These are phyloP conservation scores for Trichophyton rubrum DNA, from an alignment of 2,329 filamentous ascomycete genomes.

Conservation along the genomic window DNA sequence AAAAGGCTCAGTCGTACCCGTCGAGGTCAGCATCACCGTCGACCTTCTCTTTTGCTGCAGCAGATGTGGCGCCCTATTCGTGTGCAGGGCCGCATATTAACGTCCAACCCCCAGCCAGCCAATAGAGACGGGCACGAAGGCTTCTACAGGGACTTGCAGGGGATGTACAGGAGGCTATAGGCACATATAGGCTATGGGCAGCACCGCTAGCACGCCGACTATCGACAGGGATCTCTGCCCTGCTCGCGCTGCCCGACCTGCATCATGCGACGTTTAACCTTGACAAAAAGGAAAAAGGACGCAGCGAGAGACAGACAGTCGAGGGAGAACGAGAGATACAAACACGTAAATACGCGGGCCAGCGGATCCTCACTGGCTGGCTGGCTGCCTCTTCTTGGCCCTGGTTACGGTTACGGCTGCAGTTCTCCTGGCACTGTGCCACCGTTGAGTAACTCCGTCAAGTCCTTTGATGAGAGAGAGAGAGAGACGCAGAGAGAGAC, in stretches of 20 bases:
- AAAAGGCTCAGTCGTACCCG: background rate
- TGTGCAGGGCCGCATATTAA: background rate
- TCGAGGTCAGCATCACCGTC: background rate
- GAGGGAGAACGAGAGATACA: too few relatives aligned
- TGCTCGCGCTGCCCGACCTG: background rate
- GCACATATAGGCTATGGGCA: background rate
- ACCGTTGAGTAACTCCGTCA: background rate
- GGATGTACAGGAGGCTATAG: background rate
- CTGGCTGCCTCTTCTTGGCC: background rate
- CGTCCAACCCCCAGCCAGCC: constrained; percentile 1
- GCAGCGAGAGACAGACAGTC: background rate
- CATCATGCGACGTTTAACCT: constrained; percentile 1
- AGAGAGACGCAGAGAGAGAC: too few relatives aligned
- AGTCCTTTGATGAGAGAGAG: too few relatives aligned
- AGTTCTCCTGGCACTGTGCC: background rate
- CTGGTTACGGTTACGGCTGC: background rate
- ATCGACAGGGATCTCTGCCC: background rate
- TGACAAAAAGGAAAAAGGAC: background rate
- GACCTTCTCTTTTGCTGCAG: background rate
- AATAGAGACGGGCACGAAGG: background rate
- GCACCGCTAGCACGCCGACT: background rate
- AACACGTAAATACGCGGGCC: background rate
- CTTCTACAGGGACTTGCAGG: too few relatives aligned
- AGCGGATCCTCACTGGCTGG: background rate
- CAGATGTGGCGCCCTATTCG: background rate